Conservation (phyloP, 2,329 filamentous ascomycete genomes). For the Calonectria hawksworthii region DNA sequence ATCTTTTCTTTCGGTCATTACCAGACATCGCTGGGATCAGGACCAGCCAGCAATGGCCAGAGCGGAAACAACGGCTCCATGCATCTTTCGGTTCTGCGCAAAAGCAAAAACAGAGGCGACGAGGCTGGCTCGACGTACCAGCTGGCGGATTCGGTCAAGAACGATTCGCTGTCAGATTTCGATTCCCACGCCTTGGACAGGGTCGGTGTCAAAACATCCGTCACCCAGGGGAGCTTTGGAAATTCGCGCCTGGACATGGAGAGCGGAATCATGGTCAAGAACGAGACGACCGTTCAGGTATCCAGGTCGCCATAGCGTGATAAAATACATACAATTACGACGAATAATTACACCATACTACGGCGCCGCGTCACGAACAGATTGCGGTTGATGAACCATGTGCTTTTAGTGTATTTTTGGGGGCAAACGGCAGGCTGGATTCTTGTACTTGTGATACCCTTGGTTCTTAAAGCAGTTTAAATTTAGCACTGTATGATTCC, state of each 20-base stretch:
- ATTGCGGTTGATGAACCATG: not conserved
- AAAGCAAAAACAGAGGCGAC: slow-evolving; percentile 28
- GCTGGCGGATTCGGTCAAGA: slow-evolving; percentile 31
- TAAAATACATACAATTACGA: not conserved
- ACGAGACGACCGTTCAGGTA: slow-evolving; percentile 29
- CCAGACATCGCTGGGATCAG: slow-evolving; percentile 29
- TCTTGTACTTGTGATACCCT: not conserved
- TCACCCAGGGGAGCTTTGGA: slow-evolving; percentile 27
- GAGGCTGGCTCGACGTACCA: slow-evolving; percentile 42
- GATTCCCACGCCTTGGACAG: slow-evolving; percentile 39
- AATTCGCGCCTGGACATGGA: not conserved
- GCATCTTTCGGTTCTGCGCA: slow-evolving; percentile 32
- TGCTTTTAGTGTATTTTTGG: not conserved
- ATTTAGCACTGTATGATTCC: not conserved
- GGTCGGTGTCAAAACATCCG: slow-evolving; percentile 29
- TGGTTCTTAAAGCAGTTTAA: not conserved
- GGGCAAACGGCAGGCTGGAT: not conserved
- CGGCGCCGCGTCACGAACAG: not conserved
- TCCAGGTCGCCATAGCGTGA: not conserved
- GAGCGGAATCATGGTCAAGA: slow-evolving; percentile 43
- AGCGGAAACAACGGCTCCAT: slow-evolving; percentile 42
- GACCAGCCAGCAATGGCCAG: slow-evolving; percentile 34
- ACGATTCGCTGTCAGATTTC: slow-evolving; percentile 33
- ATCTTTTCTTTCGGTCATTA: slow-evolving; percentile 36
- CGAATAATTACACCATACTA: not conserved